phyloP scores from a whole-genome alignment of 352 stramenopile species.

The Pythium coloratum region DNA sequence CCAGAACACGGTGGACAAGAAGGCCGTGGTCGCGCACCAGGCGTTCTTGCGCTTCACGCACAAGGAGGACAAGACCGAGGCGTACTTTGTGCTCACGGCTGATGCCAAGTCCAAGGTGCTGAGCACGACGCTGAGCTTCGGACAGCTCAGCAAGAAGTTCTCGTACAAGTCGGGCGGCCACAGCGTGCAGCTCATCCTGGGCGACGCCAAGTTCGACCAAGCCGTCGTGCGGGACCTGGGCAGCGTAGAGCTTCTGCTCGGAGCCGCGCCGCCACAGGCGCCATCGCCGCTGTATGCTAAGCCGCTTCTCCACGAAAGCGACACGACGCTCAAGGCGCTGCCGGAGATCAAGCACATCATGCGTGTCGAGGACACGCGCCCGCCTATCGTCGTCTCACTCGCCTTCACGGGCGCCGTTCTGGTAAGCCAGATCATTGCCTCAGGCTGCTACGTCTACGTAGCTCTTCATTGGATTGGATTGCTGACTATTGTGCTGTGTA shows the following conservation, averaged over 20 bases:
- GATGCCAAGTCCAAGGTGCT: conserved; percentile 40
- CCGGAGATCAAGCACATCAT: conserved; percentile 89
- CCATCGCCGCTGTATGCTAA: conserved; percentile 87
- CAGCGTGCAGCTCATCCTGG: conserved; percentile 72
- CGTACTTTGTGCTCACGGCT: conserved; percentile 72
- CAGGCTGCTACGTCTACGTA: too few relatives aligned
- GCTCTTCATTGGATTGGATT: not conserved
- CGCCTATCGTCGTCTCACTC: conserved; percentile 64
- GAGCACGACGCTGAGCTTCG: conserved; percentile 53
- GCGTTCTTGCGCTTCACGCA: conserved; percentile 80
- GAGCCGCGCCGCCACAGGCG: conserved; percentile 48
- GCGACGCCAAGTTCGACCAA: conserved; percentile 71
- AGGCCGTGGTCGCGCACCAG: conserved; percentile 63
- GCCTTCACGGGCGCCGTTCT: conserved; percentile 68
- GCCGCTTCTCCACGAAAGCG: conserved; percentile 82
- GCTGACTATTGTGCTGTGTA: not conserved
- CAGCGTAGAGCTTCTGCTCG: conserved; percentile 66
- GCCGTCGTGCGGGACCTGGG: conserved; percentile 75
- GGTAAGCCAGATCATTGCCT: conserved; percentile 18
- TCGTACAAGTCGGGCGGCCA: conserved; percentile 74
- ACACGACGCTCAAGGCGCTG: conserved; percentile 83
- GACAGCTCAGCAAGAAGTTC: conserved; percentile 75
- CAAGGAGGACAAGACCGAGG: conserved; percentile 46
- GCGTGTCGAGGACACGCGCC: conserved; percentile 69
- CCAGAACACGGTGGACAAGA: conserved; percentile 57